These are phyloP conservation scores for Starmera pachycereana DNA, from an alignment of 805 yeast species.

Conservation along the genomic window DNA sequence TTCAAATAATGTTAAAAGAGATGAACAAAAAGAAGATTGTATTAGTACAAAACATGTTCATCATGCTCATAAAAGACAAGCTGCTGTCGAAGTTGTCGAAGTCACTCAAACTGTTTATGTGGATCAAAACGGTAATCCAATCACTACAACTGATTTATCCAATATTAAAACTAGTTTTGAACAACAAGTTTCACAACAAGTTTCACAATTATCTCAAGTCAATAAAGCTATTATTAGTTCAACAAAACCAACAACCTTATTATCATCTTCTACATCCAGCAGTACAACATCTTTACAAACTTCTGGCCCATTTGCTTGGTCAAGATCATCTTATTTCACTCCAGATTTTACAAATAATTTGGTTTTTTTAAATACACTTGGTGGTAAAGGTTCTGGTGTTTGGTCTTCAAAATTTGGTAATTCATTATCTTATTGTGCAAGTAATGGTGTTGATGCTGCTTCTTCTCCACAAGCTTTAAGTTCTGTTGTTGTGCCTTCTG, in stretches of 20 bases:
- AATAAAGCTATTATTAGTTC: constrained; percentile 12
- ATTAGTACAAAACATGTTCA: constrained; percentile 27
- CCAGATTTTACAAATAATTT: constrained; percentile 65
- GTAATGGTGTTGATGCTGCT: constrained; percentile 71
- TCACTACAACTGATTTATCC: too few relatives aligned
- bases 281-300: constrained; percentile 2
- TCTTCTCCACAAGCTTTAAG: constrained; percentile 55
- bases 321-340: constrained; percentile 62
- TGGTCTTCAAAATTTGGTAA: constrained; percentile 85
- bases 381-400: constrained; percentile 85
- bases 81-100: constrained; percentile 52
- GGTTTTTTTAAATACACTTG: constrained; percentile 78
- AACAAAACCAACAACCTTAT: constrained; percentile 9
- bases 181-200: too few relatives aligned
- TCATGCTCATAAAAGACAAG: constrained; percentile 45
- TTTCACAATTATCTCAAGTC: constrained; percentile 1
- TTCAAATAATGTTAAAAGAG: constrained; percentile 32
- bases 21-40: constrained; percentile 24
- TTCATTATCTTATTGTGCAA: constrained; percentile 76
- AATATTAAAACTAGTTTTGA: too few relatives aligned
- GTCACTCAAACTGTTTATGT: constrained; percentile 75
- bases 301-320: constrained; percentile 50
- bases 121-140: constrained; percentile 40
- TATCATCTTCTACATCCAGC: constrained; percentile 10
- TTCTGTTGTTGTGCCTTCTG: constrained; percentile 60